These are phyloP conservation scores for Alternaria ventricosa DNA, from an alignment of 2,329 filamentous ascomycete species.

Conservation along the genomic window DNA sequence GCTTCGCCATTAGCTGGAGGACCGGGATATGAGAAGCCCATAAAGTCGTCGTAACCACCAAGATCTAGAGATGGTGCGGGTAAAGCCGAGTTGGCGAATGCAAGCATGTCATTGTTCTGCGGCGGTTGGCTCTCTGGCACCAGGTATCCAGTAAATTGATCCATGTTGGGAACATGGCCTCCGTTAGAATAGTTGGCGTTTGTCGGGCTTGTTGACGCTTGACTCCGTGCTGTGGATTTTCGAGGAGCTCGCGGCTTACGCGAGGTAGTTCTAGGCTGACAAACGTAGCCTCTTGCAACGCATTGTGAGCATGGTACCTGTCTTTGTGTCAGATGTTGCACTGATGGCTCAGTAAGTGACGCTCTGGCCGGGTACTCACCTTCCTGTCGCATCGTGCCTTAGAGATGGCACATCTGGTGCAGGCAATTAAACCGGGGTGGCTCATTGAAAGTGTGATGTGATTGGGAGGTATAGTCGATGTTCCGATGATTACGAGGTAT, in stretches of 20 bases:
- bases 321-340: background rate
- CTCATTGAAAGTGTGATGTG: constrained; percentile 1
- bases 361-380: background rate
- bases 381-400: constrained; percentile 11
- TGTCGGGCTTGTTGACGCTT: background rate
- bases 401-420: constrained; percentile 12
- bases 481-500: background rate
- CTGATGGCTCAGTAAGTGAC: background rate
- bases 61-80: background rate
- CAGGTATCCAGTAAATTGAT: constrained; percentile 2
- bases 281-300: constrained; percentile 8
- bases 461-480: background rate
- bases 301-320: constrained; percentile 14
- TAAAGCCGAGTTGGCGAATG: background rate
- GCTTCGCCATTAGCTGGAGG: background rate
- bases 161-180: background rate
- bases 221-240: background rate
- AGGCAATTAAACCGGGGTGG: constrained; percentile 4
- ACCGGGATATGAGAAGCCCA: constrained; percentile 1
- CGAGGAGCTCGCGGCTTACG: constrained; percentile 6
- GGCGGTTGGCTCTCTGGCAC: background rate
- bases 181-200: background rate
- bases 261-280: constrained; percentile 7
- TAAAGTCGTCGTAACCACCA: constrained; percentile 8
- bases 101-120: background rate